Base-by-base conservation (phyloP, 805 yeast genomes). In the Candida tibetensis region DNA sequence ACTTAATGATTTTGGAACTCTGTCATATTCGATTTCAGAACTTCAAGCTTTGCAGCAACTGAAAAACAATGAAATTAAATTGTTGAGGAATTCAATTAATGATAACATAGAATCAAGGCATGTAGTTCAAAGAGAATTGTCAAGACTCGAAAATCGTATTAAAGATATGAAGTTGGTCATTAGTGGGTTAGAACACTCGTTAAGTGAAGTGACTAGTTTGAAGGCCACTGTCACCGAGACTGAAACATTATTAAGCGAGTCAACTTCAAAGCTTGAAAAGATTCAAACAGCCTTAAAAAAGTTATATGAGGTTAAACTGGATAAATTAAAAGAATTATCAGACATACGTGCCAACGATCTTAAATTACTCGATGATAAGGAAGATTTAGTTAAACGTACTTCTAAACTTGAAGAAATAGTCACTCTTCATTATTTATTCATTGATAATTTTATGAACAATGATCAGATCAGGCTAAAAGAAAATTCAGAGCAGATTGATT, bases 141-240 rank as follows among this genome's bases (percentile, higher is more conserved):
- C 66, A 5, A 57, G 65, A 10, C 46, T 79, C 16, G 83, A 81
- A 41, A 69, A 63, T 23, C 57, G 58, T 25, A 57, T 80, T 10
- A 78, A 79, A 41, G 85, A 81, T 47, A 69, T 72, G 37, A 66
- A 69, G 47, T 55, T 82, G 30, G 48, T 53, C 2, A 72, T 85
- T 17, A 75, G 77, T 46, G 69, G 73, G 30, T 53, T 78, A 39
- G 85, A 81, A 49, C 67, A 64, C 32, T 60, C 77, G 4, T 60
- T 77, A 21, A 53, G 69, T 32, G 83, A 79, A 40, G 64, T 71
- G 25, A 60, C 60, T 15, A 68, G 63, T 37, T 49, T 75, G 37
- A 58, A 62, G 37, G 62, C 51, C 17, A 50, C 66, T 3, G 60
- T 78, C 5, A 49, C 49, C 2, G 76, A 67, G 13, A 53, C 58